A percentile compares a stretch with the other conserved stretches of the same genome.
Evolutionary conservation across 2,329 filamentous ascomycete genomes (phyloP).

Genomic region (Septoria petroselini): DNA sequence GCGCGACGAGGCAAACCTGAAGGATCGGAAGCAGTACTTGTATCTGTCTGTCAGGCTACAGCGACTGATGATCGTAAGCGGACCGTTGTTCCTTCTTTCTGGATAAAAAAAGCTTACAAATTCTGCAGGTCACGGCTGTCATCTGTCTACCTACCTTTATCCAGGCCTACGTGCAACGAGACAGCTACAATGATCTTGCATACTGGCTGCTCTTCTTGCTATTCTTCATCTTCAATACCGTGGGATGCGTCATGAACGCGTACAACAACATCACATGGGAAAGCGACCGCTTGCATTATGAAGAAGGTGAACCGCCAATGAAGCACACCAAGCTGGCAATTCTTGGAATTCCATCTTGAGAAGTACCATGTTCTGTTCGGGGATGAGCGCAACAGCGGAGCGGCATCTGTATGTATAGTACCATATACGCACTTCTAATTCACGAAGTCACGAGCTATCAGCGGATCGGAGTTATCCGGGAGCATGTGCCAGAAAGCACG

Average conservation of each 20-base stretch:
- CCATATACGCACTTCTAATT: background rate
- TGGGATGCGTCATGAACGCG: conserved; percentile 38
- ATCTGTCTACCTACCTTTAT: conserved; percentile 36
- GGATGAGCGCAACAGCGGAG: background rate
- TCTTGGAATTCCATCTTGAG: conserved; percentile 30
- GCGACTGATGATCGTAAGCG: conserved; percentile 34
- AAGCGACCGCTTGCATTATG: conserved; percentile 32
- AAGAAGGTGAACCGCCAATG: conserved; percentile 33
- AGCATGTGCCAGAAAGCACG: no score
- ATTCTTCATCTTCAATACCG: conserved; percentile 38
- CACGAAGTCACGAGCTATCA: background rate
- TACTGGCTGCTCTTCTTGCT: conserved; percentile 39
- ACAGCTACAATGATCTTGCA: conserved; percentile 29
- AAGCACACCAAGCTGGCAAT: conserved; percentile 31
- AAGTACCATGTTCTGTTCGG: background rate
- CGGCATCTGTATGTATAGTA: background rate
- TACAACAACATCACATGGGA: conserved; percentile 41
- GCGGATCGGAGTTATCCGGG: no score
- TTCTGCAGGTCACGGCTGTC: conserved; percentile 33
- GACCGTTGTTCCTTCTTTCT: no score
- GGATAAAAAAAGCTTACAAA: conserved; percentile 7
- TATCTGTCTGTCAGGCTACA: conserved; percentile 36
- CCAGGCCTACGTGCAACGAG: conserved; percentile 34
- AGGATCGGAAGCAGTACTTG: conserved; percentile 35
- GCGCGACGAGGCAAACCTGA: conserved; percentile 35